These are phyloP conservation scores for Monosporascus sp. DNA, from an alignment of 2,329 filamentous ascomycete species.

Conservation along the genomic window DNA sequence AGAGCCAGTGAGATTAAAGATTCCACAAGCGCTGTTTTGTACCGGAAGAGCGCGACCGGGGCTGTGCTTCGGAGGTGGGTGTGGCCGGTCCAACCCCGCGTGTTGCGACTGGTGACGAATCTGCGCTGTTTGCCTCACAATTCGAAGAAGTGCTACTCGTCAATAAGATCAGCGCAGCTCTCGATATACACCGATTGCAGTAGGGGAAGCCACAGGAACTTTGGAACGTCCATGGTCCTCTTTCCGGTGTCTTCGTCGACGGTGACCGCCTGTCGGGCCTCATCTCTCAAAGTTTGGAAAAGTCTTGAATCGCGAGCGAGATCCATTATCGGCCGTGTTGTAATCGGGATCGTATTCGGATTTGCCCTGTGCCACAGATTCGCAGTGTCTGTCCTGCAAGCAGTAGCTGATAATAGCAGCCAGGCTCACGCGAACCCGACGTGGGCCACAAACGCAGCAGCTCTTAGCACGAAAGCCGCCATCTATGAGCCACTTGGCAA, in stretches of 20 bases:
- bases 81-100: too few species aligned
- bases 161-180: too few species aligned
- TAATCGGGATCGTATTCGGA: constrained; percentile 16
- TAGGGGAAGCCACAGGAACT: constrained; percentile 11
- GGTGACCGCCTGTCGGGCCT: neutral
- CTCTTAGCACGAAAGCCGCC: constrained; percentile 6
- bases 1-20: too few species aligned
- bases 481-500: constrained; percentile 13
- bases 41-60: too few species aligned
- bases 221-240: constrained; percentile 3
- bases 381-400: neutral
- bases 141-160: too few species aligned
- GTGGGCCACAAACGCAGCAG: neutral
- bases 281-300: neutral
- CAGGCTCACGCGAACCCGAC: constrained; percentile 9
- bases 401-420: neutral
- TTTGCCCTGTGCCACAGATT: too few species aligned
- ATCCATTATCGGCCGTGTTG: constrained; percentile 17
- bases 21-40: too few species aligned
- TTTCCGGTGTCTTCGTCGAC: neutral
- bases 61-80: too few species aligned
- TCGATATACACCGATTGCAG: constrained; percentile 20
- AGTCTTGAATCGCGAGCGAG: constrained; percentile 8
- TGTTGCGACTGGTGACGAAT: too few species aligned
- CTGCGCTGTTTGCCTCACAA: too few species aligned